phyloP scores from a whole-genome alignment of 2,329 filamentous ascomycete species.

The Akanthomyces dipterigenus region DNA sequence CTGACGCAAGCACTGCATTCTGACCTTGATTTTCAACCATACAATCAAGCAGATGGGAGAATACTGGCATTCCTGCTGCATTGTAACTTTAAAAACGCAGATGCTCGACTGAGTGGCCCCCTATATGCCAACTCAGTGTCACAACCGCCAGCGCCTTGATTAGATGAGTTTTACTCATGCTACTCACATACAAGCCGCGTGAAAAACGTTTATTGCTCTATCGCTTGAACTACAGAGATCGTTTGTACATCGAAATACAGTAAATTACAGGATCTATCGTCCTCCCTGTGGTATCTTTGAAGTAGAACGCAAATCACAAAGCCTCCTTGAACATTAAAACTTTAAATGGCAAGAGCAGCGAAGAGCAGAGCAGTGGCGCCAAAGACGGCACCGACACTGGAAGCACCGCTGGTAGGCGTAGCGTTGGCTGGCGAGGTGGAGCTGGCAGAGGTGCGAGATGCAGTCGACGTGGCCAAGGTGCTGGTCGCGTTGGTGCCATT shows the following conservation, averaged over 20 bases:
- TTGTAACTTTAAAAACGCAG: too few species aligned
- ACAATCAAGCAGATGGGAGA: neutral
- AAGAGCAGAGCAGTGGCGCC: conserved; percentile 11
- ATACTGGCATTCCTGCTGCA: too few species aligned
- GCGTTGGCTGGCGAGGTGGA: neutral
- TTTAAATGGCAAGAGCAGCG: conserved; percentile 4
- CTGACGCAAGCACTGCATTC: neutral
- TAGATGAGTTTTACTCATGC: too few species aligned
- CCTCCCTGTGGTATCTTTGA: neutral
- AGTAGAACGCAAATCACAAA: neutral
- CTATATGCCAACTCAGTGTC: too few species aligned
- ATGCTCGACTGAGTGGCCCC: too few species aligned
- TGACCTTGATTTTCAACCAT: neutral
- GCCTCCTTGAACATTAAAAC: neutral
- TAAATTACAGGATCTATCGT: neutral
- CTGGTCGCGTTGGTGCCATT: conserved; percentile 16
- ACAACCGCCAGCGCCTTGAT: too few species aligned
- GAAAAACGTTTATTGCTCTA: neutral
- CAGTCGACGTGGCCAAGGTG: conserved; percentile 16
- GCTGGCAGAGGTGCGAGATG: conserved; percentile 11
- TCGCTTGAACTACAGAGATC: neutral
- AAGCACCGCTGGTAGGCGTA: conserved; percentile 16
- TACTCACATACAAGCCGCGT: neutral
- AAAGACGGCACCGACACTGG: conserved; percentile 14
- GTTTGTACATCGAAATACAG: neutral